These are phyloP conservation scores for Solanum aculeatissimum DNA, from an alignment of 305 asterid genomes.

Conservation along the genomic window DNA sequence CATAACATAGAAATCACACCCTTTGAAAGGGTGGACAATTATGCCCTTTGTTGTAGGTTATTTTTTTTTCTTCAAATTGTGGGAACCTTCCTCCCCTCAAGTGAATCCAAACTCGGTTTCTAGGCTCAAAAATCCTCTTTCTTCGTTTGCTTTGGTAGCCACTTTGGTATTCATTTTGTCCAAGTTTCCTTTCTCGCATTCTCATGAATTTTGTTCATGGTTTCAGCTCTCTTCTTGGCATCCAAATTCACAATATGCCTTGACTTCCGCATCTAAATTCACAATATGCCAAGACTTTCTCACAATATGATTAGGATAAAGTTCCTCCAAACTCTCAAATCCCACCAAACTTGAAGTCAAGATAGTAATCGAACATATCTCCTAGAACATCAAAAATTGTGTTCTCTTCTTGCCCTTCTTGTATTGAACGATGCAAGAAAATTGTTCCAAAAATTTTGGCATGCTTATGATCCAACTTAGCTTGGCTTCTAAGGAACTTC, in stretches of 20 bases:
- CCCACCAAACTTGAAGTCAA: background rate
- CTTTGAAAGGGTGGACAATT: background rate
- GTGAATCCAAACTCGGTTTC: background rate
- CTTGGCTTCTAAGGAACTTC: background rate
- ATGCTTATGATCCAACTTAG: background rate
- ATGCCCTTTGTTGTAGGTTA: background rate
- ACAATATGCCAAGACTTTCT: background rate
- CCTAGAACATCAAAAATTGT: background rate
- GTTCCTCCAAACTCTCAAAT: background rate
- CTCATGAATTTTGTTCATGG: background rate
- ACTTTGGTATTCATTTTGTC: background rate
- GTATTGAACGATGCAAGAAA: background rate
- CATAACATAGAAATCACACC: too few relatives aligned
- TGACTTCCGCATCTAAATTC: background rate
- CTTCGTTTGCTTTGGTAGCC: background rate
- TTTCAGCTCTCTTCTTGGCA: background rate
- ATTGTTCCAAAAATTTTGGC: background rate
- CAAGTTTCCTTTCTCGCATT: background rate
- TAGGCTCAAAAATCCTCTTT: background rate
- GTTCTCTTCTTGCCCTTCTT: background rate
- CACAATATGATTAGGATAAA: background rate
- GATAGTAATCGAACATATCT: background rate
- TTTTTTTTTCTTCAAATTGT: background rate
- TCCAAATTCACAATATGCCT: background rate
- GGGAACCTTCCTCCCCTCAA: background rate